Evolutionary conservation across 306 rosid genomes (phyloP), one percentile per base, ranked within the genome.

Genomic region (Trifolium fragiferum): DNA sequence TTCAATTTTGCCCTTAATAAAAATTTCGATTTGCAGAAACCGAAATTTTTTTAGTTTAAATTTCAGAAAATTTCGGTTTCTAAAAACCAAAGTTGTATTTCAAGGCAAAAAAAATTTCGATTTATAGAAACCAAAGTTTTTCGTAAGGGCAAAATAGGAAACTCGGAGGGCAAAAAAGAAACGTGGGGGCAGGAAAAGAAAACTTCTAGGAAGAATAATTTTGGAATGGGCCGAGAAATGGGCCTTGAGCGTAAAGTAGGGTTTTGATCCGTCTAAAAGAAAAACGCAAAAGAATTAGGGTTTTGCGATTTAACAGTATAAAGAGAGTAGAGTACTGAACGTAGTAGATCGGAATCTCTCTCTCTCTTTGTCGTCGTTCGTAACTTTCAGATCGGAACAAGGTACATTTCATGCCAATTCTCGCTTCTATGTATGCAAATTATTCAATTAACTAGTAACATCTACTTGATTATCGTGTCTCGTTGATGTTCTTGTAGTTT

Each of bases 291-390:
- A n/a, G 14, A 33, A 61, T 16, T 80, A 77, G 85, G 87, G 87
- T 80, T 84, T 80, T 63, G 70, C 43, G 35, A 66, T 59, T 74
- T 55, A n/a, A 40, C 69, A 35, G 3, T 65, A 74, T 81, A 84
- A 74, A 76, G 60, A 10, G 32, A 14, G 32, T 7, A 10, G 32
- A 14, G 32, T 7, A 3, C 35, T 12, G 41, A 19, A 27, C 8
- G 21, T 23, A 3, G 10, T 40, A 9, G 16, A 63, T 18, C 59
- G 13, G 1, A 23, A 25, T 65, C 57, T 0, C 0, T 11, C n/a
- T 9, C 14, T 46, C 19, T 30, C 33, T 30, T 4, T 6, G 33
- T 30, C 33, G 19, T 6, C 1, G 3, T 27, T 23, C 6, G 10
- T 55, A 15, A 6, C 0, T 27, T 32, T 63, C 69, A 57, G 74